Conservation (phyloP, 306 rosid species). For the Coriaria nepalensis region DNA sequence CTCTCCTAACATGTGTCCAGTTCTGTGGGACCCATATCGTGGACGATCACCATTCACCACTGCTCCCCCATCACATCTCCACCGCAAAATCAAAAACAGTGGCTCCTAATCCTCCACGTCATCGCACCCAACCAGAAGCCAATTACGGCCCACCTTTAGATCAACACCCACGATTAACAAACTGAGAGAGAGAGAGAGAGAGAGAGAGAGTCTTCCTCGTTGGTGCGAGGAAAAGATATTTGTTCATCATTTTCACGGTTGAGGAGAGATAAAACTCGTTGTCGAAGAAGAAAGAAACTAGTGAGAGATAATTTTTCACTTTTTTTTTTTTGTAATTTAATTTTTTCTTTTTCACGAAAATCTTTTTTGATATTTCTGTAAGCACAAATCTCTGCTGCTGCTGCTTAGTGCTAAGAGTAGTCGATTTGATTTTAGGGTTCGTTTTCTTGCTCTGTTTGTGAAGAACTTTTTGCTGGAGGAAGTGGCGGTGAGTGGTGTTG, state of each 20-base stretch:
- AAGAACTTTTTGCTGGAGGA: slow-evolving; percentile 33
- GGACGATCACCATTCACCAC: slow-evolving; percentile 4
- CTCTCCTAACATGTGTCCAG: slow-evolving; percentile 11
- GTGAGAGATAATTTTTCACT: no score
- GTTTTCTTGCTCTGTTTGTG: slow-evolving; percentile 4
- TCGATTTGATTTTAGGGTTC: neutral
- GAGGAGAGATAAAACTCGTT: slow-evolving; percentile 16
- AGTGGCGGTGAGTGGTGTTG: slow-evolving; percentile 10
- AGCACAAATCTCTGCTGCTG: no score
- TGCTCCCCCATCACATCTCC: neutral
- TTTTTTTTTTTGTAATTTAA: neutral
- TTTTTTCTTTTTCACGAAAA: slow-evolving; percentile 1
- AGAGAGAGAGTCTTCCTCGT: slow-evolving; percentile 2
- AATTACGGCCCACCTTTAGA: slow-evolving; percentile 31
- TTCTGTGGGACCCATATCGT: slow-evolving; percentile 8
- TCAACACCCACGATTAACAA: slow-evolving; percentile 1
- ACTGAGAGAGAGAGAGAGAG: neutral
- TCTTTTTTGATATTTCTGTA: neutral
- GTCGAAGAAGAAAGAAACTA: neutral
- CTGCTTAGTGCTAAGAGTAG: no score
- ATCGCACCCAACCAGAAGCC: neutral
- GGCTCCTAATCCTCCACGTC: slow-evolving; percentile 32
- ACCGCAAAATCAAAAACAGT: slow-evolving; percentile 12
- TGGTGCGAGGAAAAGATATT: slow-evolving; percentile 17
- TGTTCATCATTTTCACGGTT: slow-evolving; percentile 22